Evolutionary conservation across 257 asterid genomes (phyloP).

Genomic region (Prunella vulgaris): DNA sequence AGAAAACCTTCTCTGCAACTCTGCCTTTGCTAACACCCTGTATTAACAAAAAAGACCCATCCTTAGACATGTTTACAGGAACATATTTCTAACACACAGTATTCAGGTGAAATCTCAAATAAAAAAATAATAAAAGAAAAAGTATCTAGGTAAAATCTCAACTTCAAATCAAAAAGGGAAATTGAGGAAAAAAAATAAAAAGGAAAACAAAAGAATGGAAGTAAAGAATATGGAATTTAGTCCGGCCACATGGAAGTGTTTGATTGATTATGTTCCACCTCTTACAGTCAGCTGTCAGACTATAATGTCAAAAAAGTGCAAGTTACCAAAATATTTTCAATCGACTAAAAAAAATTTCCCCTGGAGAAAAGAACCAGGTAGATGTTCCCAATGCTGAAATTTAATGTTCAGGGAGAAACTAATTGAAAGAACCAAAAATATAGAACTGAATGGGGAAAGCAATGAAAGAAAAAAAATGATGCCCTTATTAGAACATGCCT

Average conservation of each 20-base stretch:
- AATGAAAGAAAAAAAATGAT: background rate
- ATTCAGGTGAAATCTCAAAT: background rate
- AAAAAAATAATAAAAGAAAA: too few species aligned
- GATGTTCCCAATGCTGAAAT: background rate
- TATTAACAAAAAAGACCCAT: slow-evolving; percentile 1
- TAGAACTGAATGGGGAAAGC: background rate
- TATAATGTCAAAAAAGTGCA: background rate
- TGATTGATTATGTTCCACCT: background rate
- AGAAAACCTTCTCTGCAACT: slow-evolving; percentile 79
- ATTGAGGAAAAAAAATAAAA: too few species aligned
- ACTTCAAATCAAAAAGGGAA: background rate
- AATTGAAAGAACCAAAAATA: background rate
- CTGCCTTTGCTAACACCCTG: slow-evolving; percentile 88
- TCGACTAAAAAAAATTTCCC: background rate
- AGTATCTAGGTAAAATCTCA: too few species aligned
- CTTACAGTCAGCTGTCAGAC: background rate
- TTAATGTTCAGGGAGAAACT: background rate
- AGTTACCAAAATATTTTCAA: background rate
- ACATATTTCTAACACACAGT: background rate
- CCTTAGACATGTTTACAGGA: background rate
- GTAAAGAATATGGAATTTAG: background rate
- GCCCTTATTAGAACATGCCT: slow-evolving; percentile 38
- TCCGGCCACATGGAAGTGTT: background rate
- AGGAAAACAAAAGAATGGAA: too few species aligned
- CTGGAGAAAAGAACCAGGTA: background rate